phyloP scores from a whole-genome alignment of 2,329 filamentous ascomycete species.

The Sphaerostilbella broomeana region DNA sequence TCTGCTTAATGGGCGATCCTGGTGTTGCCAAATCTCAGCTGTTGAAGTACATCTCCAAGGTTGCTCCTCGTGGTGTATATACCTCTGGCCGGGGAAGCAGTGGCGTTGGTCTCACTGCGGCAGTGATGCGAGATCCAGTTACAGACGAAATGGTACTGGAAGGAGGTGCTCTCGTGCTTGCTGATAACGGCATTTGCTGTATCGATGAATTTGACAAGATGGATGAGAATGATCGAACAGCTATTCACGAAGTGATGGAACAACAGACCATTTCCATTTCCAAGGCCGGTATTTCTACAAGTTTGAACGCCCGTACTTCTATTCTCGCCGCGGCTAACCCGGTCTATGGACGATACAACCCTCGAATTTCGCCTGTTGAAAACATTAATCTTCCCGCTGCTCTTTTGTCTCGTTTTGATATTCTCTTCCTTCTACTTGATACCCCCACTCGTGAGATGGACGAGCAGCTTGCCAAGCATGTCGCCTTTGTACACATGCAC shows the following conservation, averaged over 20 bases:
- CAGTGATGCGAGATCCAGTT: conserved; percentile 77
- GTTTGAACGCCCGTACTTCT: conserved; percentile 89
- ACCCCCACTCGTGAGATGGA: conserved; percentile 84
- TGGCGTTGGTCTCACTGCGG: conserved; percentile 74
- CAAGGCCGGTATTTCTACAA: conserved; percentile 64
- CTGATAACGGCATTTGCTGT: conserved; percentile 78
- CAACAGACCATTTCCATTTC: conserved; percentile 82
- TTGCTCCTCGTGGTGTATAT: conserved; percentile 86
- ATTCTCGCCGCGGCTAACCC: conserved; percentile 96
- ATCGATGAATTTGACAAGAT: conserved; percentile 89
- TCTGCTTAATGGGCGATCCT: conserved; percentile 98
- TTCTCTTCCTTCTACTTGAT: conserved; percentile 94
- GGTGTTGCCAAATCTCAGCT: conserved; percentile 99
- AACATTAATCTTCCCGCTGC: conserved; percentile 99
- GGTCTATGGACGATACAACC: conserved; percentile 96
- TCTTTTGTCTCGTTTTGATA: conserved; percentile 91
- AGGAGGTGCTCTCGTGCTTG: conserved; percentile 70
- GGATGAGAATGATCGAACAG: conserved; percentile 76
- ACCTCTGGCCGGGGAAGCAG: conserved; percentile 75
- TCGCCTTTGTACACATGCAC: conserved; percentile 96
- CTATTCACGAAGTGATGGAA: conserved; percentile 85
- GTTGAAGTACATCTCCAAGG: conserved; percentile 97
- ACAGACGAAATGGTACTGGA: conserved; percentile 82
- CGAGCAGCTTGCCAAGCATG: conserved; percentile 90
- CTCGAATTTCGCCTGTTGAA: conserved; percentile 91